These are phyloP conservation scores for Exophiala sp. DNA, from an alignment of 2,329 filamentous ascomycete genomes.

Conservation along the genomic window DNA sequence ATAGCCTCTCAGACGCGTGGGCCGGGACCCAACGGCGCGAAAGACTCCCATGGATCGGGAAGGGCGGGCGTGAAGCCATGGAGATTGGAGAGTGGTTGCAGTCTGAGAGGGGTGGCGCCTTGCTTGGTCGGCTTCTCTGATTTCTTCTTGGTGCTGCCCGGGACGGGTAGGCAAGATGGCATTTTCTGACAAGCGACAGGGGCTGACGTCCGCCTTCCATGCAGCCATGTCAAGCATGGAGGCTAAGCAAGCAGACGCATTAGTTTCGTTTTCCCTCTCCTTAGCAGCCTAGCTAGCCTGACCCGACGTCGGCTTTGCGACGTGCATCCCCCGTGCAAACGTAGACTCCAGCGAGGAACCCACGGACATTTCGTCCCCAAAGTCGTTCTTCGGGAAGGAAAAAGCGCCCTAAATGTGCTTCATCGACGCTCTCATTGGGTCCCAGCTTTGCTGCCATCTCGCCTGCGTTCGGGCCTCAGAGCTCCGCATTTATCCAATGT, in stretches of 20 bases:
- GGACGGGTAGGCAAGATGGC: constrained; percentile 1
- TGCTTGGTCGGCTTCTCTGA: background rate
- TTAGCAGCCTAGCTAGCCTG: constrained; percentile 5
- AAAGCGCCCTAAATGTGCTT: constrained; percentile 6
- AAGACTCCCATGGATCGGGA: constrained; percentile 2
- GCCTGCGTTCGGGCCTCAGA: constrained; percentile 24
- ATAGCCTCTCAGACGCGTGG: background rate
- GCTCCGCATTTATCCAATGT: constrained; percentile 15
- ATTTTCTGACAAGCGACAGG: constrained; percentile 12
- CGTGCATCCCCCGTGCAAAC: constrained; percentile 7
- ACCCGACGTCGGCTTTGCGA: constrained; percentile 16
- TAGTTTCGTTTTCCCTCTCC: constrained; percentile 3
- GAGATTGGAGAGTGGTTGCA: constrained; percentile 2
- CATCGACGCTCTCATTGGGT: constrained; percentile 14
- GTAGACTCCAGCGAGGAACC: background rate
- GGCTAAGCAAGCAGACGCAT: constrained; percentile 3
- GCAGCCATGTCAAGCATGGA: constrained; percentile 23
- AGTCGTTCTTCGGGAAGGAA: too few species aligned
- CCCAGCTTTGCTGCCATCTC: constrained; percentile 13
- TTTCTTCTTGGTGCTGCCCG: background rate
- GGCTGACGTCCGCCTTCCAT: constrained; percentile 11
- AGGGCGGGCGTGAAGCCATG: background rate
- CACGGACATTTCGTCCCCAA: background rate
- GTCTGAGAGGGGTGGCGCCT: background rate
- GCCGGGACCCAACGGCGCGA: constrained; percentile 1